These are phyloP conservation scores for Pyrus pyrifolia DNA, from an alignment of 306 rosid species.

Conservation along the genomic window DNA sequence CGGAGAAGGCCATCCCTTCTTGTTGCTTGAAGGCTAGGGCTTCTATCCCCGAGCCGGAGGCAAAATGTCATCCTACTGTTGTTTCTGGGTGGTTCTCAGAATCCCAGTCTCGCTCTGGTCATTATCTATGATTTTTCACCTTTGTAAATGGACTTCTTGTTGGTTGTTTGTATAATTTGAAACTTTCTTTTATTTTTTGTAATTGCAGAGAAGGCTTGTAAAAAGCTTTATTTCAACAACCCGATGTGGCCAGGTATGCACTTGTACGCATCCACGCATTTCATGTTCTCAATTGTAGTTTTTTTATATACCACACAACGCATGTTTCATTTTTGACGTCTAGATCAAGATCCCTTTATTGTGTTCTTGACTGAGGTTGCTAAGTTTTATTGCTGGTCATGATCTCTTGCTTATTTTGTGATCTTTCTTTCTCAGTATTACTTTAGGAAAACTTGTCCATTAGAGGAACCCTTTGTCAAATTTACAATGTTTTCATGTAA, in stretches of 20 bases:
- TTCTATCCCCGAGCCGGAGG: constrained; percentile 64
- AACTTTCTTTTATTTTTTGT: constrained; percentile 5
- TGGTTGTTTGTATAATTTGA: background rate
- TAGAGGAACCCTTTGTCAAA: background rate
- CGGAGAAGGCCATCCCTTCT: constrained; percentile 60
- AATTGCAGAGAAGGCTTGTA: constrained; percentile 44
- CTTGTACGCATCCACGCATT: background rate
- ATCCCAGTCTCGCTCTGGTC: constrained; percentile 73
- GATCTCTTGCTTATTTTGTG: background rate
- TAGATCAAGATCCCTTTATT: background rate
- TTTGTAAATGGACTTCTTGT: background rate
- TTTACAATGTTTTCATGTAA: background rate
- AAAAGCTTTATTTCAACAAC: constrained; percentile 71
- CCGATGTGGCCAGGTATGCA: constrained; percentile 97
- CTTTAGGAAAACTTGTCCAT: background rate
- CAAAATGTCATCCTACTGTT: constrained; percentile 85
- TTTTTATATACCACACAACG: background rate
- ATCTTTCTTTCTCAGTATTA: background rate
- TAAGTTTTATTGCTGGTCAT: background rate
- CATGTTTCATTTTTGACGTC: background rate
- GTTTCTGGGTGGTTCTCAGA: constrained; percentile 99
- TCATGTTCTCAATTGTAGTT: background rate
- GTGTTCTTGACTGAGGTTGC: background rate
- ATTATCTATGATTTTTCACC: constrained; percentile 27
- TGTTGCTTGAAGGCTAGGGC: constrained; percentile 90